Evolutionary conservation across 257 asterid species (phyloP).

Genomic region (Nicotiana tabacum): DNA sequence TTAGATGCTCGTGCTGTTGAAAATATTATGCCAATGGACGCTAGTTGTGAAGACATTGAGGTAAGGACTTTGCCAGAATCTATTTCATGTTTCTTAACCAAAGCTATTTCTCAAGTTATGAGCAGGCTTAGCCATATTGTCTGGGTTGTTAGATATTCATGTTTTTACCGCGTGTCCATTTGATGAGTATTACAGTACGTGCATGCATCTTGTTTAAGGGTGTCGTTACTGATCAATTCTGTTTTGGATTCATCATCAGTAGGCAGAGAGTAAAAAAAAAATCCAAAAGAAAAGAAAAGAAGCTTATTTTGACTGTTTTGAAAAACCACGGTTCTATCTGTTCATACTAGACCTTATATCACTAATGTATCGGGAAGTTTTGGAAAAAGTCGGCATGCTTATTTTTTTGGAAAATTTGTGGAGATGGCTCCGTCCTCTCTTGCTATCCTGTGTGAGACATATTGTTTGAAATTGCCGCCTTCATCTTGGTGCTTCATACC

Average conservation of each 20-base stretch:
- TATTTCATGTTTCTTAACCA: neutral
- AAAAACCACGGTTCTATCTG: neutral
- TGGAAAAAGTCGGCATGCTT: neutral
- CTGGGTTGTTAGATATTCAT: neutral
- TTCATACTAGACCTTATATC: neutral
- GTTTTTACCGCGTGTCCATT: neutral
- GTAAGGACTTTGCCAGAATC: conserved; percentile 27
- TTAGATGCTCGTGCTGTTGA: conserved; percentile 66
- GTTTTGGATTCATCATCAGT: neutral
- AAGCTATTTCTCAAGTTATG: neutral
- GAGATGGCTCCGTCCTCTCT: neutral
- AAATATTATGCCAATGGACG: conserved; percentile 75
- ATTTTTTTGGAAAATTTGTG: neutral
- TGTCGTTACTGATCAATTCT: neutral
- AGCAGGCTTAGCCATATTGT: neutral
- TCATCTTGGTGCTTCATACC: neutral
- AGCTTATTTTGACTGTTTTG: neutral
- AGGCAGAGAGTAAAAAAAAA: neutral
- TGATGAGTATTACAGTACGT: neutral
- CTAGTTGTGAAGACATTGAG: conserved; percentile 86
- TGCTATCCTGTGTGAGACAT: neutral
- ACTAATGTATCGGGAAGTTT: neutral
- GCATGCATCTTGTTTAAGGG: neutral
- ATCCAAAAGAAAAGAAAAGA: neutral
- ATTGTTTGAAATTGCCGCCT: neutral